These are phyloP conservation scores for Cyclanthera cordifolia DNA, from an alignment of 306 rosid genomes.

Conservation along the genomic window DNA sequence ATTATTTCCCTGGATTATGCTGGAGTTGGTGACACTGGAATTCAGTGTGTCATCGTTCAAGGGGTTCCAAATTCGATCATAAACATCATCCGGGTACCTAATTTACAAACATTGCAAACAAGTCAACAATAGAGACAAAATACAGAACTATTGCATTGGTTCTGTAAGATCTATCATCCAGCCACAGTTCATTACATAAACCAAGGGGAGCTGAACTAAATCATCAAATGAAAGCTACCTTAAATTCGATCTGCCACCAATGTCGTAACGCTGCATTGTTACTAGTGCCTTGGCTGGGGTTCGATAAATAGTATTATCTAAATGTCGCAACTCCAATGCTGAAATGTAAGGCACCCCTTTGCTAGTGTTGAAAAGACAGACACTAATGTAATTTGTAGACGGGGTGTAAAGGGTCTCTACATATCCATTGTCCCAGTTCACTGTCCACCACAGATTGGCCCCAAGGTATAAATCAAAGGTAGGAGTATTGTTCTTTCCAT, in stretches of 20 bases:
- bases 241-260: conserved; percentile 5
- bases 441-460: conserved; percentile 22
- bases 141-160: background rate
- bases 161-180: background rate
- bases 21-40: conserved; percentile 13
- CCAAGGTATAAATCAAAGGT: conserved; percentile 33
- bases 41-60: background rate
- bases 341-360: conserved; percentile 37
- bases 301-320: conserved; percentile 11
- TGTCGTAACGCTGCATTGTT: conserved; percentile 10
- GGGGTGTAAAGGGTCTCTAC: conserved; percentile 27
- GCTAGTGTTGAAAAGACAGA: conserved; percentile 34
- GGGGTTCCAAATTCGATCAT: conserved; percentile 22
- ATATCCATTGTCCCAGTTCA: background rate
- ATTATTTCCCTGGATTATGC: background rate
- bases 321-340: conserved; percentile 26
- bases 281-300: conserved; percentile 4
- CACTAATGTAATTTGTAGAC: conserved; percentile 8
- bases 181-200: background rate
- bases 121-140: background rate
- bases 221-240: conserved; percentile 10
- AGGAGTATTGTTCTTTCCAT: conserved; percentile 16
- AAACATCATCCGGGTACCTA: conserved; percentile 12
- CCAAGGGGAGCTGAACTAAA: background rate
- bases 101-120: background rate